Percentiles rank a stretch among this genome's conserved stretches.
These are phyloP conservation scores for Podosphaera xanthii DNA, from an alignment of 2,329 filamentous ascomycete genomes.

Conservation along the genomic window DNA sequence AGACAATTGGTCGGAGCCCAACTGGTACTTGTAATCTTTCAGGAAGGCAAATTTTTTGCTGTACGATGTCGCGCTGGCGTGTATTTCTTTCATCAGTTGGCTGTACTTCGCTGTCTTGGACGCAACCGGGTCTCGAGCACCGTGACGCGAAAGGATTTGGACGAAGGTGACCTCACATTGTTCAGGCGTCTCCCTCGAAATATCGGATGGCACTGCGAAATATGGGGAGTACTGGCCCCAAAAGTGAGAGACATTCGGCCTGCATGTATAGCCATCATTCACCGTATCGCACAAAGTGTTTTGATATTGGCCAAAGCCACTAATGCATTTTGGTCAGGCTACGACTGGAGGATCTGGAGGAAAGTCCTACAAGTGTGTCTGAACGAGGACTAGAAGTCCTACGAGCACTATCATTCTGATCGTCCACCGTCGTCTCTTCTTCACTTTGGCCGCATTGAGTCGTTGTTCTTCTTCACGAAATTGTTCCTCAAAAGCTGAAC, in stretches of 20 bases:
- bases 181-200: conserved; percentile 34
- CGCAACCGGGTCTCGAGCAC: conserved; percentile 56
- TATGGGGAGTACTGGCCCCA: conserved; percentile 85
- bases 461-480: too few species aligned
- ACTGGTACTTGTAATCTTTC: conserved; percentile 42
- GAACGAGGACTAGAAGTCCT: too few species aligned
- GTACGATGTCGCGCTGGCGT: conserved; percentile 31
- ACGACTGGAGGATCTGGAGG: too few species aligned
- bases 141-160: conserved; percentile 64
- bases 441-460: too few species aligned
- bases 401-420: too few species aligned
- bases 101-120: conserved; percentile 43
- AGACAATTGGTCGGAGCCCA: conserved; percentile 49
- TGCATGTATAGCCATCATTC: conserved; percentile 14
- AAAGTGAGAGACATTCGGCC: conserved; percentile 14
- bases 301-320: too few species aligned
- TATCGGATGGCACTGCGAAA: conserved; percentile 48
- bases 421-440: too few species aligned
- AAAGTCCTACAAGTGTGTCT: too few species aligned
- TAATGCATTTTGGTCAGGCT: too few species aligned
- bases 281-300: conserved; percentile 12
- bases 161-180: conserved; percentile 60
- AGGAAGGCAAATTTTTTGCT: conserved; percentile 46
- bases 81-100: conserved; percentile 40
- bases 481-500: too few species aligned